Evolutionary conservation across 805 yeast species (phyloP), one percentile per base, ranked within the genome.

Genomic region (Ogataea ramenticola): DNA sequence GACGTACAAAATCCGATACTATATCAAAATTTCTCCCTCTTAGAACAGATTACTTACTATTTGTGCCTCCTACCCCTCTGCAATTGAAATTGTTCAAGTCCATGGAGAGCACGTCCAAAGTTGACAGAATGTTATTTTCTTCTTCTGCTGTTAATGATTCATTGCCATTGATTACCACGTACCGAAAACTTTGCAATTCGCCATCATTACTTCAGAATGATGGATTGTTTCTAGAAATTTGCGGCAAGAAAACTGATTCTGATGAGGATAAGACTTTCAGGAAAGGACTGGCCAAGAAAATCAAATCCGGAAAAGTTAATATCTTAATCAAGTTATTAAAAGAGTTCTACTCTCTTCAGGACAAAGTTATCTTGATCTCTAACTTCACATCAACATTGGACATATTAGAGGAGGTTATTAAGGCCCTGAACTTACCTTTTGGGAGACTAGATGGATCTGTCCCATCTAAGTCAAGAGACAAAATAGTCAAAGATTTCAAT

Each of bases 371-470:
- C 1, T 62, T 91, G 22, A 85, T 90, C 1, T 89, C 96, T 0
- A 88, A 91, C 49, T 90, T 80, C 49, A 91, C 97, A 0, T 83
- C 86, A 54, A 88, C 96, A 0, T 68, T 91, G 30, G 96, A 91
- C 56, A 61, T 93, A 4, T 63, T 90, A 16, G 88, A 87, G 55
- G 60, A 64, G 5, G 51, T 83, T 3, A 55, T 89, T 36, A 61
- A 60, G 7, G 70, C 75, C 12, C 55, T 75, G 24, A 71, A 74
- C 38, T 53, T 81, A 48, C 56, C 75, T 1, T 83, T 70, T 55
- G 60, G 71, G 6, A 67, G 98, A 37, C 62, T 93, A 7, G 99
- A 93, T 64, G 99, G 99, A 0, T 70, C 86, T 1, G 87, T 95
- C 0, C 84, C 88, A 0, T 72, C 79, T 27, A 77, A 75, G 33